Percentiles rank a stretch among this genome's conserved stretches.
phyloP scores from a whole-genome alignment of 352 stramenopile species.

The Phytophthora agathidicida region DNA sequence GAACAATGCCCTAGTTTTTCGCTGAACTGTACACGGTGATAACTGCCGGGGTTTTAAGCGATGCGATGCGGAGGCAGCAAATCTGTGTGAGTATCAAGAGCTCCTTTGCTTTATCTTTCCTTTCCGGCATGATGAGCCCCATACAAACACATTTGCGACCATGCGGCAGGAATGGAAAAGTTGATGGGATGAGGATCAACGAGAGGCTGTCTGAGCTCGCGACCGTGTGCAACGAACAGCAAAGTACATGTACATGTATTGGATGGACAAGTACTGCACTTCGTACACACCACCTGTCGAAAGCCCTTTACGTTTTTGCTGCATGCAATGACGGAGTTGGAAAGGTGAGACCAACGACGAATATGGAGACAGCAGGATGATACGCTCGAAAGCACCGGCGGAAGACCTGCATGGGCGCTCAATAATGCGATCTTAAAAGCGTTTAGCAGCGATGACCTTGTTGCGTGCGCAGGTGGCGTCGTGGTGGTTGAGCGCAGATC shows the following conservation, averaged over 20 bases:
- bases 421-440: too few species aligned
- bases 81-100: constrained; percentile 3
- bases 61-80: constrained; percentile 19
- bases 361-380: background rate
- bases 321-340: constrained; percentile 6
- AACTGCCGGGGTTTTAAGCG: constrained; percentile 20
- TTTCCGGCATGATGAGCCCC: constrained; percentile 24
- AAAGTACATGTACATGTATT: too few species aligned
- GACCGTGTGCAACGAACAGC: constrained; percentile 4
- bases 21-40: background rate
- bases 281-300: constrained; percentile 21
- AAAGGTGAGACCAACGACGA: background rate
- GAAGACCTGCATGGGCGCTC: too few species aligned
- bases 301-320: constrained; percentile 19
- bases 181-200: constrained; percentile 23
- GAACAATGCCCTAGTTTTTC: constrained; percentile 8
- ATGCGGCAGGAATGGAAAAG: constrained; percentile 17
- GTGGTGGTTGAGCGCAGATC: constrained; percentile 1
- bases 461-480: background rate
- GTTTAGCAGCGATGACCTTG: too few species aligned
- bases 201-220: constrained; percentile 7
- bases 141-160: constrained; percentile 18
- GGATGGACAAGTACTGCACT: background rate
- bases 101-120: constrained; percentile 24
- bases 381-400: background rate